Percentiles rank a stretch among this genome's conserved stretches.
These are phyloP conservation scores for Iberis amara DNA, from an alignment of 441 rosid genomes.

Conservation along the genomic window DNA sequence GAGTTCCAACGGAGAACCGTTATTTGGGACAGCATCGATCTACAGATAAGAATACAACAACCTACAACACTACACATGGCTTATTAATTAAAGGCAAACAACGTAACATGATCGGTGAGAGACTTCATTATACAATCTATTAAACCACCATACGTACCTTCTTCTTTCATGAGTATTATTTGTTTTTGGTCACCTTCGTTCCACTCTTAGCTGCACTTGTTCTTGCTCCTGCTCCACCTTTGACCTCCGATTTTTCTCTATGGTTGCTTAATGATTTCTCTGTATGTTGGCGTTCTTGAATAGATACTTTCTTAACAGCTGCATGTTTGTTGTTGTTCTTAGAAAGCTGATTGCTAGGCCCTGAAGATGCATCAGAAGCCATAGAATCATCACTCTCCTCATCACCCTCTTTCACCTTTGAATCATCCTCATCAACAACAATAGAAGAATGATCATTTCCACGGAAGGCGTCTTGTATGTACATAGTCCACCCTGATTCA, in stretches of 20 bases:
- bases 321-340: constrained; percentile 21
- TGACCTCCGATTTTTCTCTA: constrained; percentile 30
- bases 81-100: constrained; percentile 29
- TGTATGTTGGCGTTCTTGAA: constrained; percentile 2
- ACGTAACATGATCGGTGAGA: constrained; percentile 28
- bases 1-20: constrained; percentile 25
- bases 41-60: constrained; percentile 15
- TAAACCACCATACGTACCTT: too few relatives aligned
- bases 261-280: constrained; percentile 11
- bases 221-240: constrained; percentile 29
- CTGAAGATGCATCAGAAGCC: too few relatives aligned
- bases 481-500: constrained; percentile 78
- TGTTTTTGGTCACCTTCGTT: constrained; percentile 35
- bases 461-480: constrained; percentile 45
- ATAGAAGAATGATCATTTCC: constrained; percentile 30
- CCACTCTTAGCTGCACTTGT: constrained; percentile 30
- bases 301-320: constrained; percentile 16
- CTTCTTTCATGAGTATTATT: constrained; percentile 4
- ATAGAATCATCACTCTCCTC: constrained; percentile 25
- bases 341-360: constrained; percentile 19
- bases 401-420: constrained; percentile 28
- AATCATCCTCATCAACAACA: constrained; percentile 20
- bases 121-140: too few relatives aligned
- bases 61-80: constrained; percentile 26
- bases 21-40: constrained; percentile 25